A percentile compares a stretch with the other conserved stretches of the same genome.
Evolutionary conservation across 495 filamentous ascomycete species (phyloP).

Genomic region (Podospora didyma): DNA sequence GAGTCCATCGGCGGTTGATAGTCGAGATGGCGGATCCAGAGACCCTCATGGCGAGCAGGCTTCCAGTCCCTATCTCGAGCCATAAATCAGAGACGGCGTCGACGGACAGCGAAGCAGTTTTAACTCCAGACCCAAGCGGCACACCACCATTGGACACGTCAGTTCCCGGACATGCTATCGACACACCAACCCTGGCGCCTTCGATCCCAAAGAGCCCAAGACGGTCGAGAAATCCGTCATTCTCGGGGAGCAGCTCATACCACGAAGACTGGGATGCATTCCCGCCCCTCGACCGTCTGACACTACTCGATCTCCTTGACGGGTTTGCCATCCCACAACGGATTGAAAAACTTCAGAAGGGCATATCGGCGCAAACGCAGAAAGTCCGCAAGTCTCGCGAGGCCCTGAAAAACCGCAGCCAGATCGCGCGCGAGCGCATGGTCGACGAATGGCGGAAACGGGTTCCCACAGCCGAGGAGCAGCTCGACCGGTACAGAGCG

Average conservation of each 20-base stretch:
- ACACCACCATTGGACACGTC: conserved; percentile 37
- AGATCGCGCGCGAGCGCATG: conserved; percentile 61
- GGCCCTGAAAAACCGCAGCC: conserved; percentile 53
- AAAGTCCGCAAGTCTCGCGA: conserved; percentile 79
- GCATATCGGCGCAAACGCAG: conserved; percentile 74
- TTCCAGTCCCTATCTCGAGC: conserved; percentile 22
- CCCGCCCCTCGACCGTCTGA: conserved; percentile 86
- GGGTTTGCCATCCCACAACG: conserved; percentile 86
- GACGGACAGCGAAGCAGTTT: conserved; percentile 40
- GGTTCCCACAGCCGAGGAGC: conserved; percentile 81
- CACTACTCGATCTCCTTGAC: conserved; percentile 88
- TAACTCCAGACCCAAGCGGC: conserved; percentile 38
- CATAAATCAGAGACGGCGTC: conserved; percentile 37
- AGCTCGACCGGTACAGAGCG: conserved; percentile 83
- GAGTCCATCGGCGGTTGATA: neutral
- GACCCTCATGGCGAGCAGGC: conserved; percentile 20
- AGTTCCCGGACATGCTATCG: conserved; percentile 35
- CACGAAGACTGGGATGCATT: conserved; percentile 85
- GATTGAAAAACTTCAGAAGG: conserved; percentile 80
- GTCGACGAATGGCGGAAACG: conserved; percentile 84
- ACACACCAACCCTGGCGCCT: conserved; percentile 41
- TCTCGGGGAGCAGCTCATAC: conserved; percentile 71
- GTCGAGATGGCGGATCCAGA: conserved; percentile 44
- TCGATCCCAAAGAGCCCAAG: conserved; percentile 46
- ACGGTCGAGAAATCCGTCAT: conserved; percentile 68